Conservation (phyloP, 352 stramenopile genomes). For the Phytophthora kernoviae region DNA sequence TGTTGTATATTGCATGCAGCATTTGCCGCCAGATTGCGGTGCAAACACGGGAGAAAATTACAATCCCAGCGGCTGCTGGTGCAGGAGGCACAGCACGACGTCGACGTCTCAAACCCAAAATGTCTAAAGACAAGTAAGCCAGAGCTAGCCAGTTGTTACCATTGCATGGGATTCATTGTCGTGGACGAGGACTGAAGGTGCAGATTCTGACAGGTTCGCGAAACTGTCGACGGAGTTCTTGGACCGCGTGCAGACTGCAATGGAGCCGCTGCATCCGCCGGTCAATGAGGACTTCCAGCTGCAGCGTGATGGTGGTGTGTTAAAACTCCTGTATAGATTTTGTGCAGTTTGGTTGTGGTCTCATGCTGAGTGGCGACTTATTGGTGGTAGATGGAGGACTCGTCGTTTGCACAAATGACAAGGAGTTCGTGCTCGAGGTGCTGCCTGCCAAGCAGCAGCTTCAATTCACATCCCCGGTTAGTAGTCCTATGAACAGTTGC, state of each 20-base stretch:
- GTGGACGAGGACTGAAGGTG: background rate
- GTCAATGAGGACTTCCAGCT: conserved; percentile 67
- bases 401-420: conserved; percentile 50
- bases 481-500: background rate
- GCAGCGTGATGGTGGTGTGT: conserved; percentile 43
- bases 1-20: conserved; percentile 10
- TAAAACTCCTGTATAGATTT: background rate
- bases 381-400: conserved; percentile 37
- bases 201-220: conserved; percentile 46
- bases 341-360: background rate
- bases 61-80: conserved; percentile 26
- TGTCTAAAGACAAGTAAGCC: conserved; percentile 58
- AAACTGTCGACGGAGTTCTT: conserved; percentile 58
- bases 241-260: conserved; percentile 62
- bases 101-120: conserved; percentile 52
- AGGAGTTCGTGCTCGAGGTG: conserved; percentile 72
- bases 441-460: conserved; percentile 69
- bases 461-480: conserved; percentile 66
- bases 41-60: conserved; percentile 41
- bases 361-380: background rate
- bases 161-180: no score
- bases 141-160: background rate
- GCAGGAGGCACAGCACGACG: conserved; percentile 18
- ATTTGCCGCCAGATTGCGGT: conserved; percentile 7
- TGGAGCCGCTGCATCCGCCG: conserved; percentile 65